Evolutionary conservation across 768 basidiomycete genomes (phyloP).

Genomic region (Strobilomyces confusus): DNA sequence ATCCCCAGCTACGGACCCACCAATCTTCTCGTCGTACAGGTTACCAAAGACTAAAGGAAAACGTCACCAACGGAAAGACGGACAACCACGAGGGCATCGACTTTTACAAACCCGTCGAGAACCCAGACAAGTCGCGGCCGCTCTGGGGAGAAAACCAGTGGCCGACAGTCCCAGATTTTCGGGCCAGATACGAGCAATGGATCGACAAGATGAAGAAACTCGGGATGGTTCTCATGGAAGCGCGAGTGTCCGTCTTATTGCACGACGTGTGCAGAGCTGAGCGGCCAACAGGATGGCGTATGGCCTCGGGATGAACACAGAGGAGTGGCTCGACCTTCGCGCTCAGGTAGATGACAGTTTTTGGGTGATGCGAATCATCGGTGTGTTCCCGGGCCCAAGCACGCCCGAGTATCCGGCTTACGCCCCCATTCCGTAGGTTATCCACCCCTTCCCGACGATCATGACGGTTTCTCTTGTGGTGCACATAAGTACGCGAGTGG

Average conservation of each 20-base stretch:
- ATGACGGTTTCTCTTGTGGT: slow-evolving; percentile 86
- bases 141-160: slow-evolving; percentile 89
- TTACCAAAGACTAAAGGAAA: slow-evolving; percentile 76
- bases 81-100: slow-evolving; percentile 87
- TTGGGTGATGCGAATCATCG: slow-evolving; percentile 86
- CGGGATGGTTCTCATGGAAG: slow-evolving; percentile 82
- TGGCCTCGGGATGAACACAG: slow-evolving; percentile 67
- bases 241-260: slow-evolving; percentile 43
- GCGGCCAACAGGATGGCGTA: slow-evolving; percentile 60
- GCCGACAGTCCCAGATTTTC: slow-evolving; percentile 60
- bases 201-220: slow-evolving; percentile 80
- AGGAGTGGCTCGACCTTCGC: slow-evolving; percentile 70
- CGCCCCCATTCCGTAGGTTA: slow-evolving; percentile 52
- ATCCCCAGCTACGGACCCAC: background rate
- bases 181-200: slow-evolving; percentile 67
- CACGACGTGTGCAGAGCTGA: background rate
- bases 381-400: slow-evolving; percentile 30
- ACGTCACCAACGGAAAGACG: slow-evolving; percentile 79
- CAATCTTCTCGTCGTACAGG: slow-evolving; percentile 41
- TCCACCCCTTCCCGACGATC: slow-evolving; percentile 74
- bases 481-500: slow-evolving; percentile 66
- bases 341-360: slow-evolving; percentile 77
- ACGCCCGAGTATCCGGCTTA: background rate
- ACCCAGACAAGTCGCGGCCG: slow-evolving; percentile 64
- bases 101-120: slow-evolving; percentile 69